A percentile compares a stretch with the other conserved stretches of the same genome.
These are phyloP conservation scores for Scheffersomyces stipitis DNA, from an alignment of 805 yeast species.

Conservation along the genomic window DNA sequence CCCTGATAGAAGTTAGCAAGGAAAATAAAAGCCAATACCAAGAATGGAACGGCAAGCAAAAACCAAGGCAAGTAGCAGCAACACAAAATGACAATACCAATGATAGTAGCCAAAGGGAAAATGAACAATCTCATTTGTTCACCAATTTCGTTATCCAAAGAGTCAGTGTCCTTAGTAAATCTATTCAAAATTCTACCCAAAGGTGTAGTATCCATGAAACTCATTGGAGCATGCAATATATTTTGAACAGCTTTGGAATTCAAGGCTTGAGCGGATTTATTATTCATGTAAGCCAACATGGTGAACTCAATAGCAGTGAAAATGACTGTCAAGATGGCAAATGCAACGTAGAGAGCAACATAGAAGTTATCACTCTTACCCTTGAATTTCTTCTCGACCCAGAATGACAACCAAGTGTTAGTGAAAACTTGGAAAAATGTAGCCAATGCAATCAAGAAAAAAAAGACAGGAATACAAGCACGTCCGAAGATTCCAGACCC, in stretches of 20 bases:
- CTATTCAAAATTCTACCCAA: slow-evolving; percentile 45
- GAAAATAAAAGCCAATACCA: slow-evolving; percentile 38
- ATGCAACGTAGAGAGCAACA: slow-evolving; percentile 33
- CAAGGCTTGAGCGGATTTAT: slow-evolving; percentile 33
- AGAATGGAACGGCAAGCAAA: slow-evolving; percentile 54
- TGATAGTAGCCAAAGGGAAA: slow-evolving; percentile 40
- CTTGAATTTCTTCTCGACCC: slow-evolving; percentile 36
- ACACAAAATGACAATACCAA: slow-evolving; percentile 45
- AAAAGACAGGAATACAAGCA: slow-evolving; percentile 32
- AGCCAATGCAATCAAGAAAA: slow-evolving; percentile 31
- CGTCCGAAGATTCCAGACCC: slow-evolving; percentile 40
- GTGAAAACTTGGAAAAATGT: slow-evolving; percentile 44
- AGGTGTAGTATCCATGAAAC: slow-evolving; percentile 43
- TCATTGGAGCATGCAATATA: slow-evolving; percentile 43
- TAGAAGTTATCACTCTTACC: slow-evolving; percentile 30
- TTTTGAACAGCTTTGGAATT: slow-evolving; percentile 38
- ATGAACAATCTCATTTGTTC: slow-evolving; percentile 42
- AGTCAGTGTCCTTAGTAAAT: slow-evolving; percentile 46
- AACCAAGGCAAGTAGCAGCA: slow-evolving; percentile 54
- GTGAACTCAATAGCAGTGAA: slow-evolving; percentile 41
- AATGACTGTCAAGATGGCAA: slow-evolving; percentile 37
- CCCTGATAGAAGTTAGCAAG: slow-evolving; percentile 48
- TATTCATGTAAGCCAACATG: slow-evolving; percentile 43
- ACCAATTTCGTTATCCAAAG: slow-evolving; percentile 46
- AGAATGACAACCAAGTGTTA: slow-evolving; percentile 45